These are phyloP conservation scores for Lipomyces sp. DNA, from an alignment of 805 yeast genomes.

Conservation along the genomic window DNA sequence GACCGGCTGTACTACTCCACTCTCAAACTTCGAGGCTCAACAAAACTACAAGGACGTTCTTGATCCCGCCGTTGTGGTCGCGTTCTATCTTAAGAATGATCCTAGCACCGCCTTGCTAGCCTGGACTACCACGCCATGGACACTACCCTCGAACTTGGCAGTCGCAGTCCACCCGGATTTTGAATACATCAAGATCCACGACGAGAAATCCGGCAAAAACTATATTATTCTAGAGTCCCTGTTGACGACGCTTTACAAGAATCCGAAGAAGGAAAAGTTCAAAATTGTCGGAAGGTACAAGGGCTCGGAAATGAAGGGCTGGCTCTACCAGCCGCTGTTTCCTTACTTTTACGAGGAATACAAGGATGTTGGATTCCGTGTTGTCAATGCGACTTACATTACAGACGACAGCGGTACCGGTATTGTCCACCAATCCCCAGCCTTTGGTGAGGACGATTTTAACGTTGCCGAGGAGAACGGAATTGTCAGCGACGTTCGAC, in stretches of 20 bases:
- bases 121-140: constrained; percentile 99
- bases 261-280: constrained; percentile 88
- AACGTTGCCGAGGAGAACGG: constrained; percentile 77
- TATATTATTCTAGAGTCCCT: constrained; percentile 85
- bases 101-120: constrained; percentile 86
- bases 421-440: constrained; percentile 97
- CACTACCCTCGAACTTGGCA: constrained; percentile 91
- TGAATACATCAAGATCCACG: constrained; percentile 89
- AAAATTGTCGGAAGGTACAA: constrained; percentile 77
- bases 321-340: constrained; percentile 81
- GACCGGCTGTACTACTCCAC: constrained; percentile 94
- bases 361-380: constrained; percentile 79
- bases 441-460: constrained; percentile 99
- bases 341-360: constrained; percentile 77
- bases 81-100: constrained; percentile 79
- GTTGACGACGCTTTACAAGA: constrained; percentile 84
- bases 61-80: constrained; percentile 95
- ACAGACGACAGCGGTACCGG: constrained; percentile 97
- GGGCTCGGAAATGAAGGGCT: constrained; percentile 82
- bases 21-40: constrained; percentile 97
- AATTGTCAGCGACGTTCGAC: constrained; percentile 66
- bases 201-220: constrained; percentile 80
- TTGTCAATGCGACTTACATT: constrained; percentile 81
- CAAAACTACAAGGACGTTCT: constrained; percentile 96
- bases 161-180: constrained; percentile 89